A percentile compares a stretch with the other conserved stretches of the same genome.
Conservation (phyloP, 345 rosid genomes). For the Sonneratia alba region DNA sequence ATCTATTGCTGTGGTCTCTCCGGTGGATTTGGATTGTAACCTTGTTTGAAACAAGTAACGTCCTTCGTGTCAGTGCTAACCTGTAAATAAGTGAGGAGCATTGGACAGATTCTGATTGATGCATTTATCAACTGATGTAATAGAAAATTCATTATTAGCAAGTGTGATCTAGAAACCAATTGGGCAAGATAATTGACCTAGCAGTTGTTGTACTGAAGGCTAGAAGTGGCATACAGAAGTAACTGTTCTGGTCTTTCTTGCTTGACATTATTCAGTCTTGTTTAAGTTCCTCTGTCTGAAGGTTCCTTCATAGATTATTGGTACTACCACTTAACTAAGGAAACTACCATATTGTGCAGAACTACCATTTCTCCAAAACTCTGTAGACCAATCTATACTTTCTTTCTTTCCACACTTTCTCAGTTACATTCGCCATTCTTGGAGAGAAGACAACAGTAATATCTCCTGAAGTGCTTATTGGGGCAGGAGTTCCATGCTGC, state of each 20-base stretch:
- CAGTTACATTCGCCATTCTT: constrained; percentile 79
- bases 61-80: not conserved
- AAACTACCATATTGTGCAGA: not conserved
- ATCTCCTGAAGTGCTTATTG: constrained; percentile 91
- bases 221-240: not conserved
- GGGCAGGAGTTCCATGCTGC: constrained; percentile 97
- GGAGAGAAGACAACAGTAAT: constrained; percentile 98
- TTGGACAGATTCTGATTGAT: not conserved
- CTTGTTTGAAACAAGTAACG: not conserved
- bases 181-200: not conserved
- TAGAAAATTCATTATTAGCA: not conserved
- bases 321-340: not conserved
- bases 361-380: not conserved
- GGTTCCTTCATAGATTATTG: not conserved
- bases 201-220: not conserved
- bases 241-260: not conserved
- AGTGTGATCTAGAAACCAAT: not conserved
- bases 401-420: not conserved
- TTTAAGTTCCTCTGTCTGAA: not conserved
- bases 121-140: not conserved
- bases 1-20: not conserved
- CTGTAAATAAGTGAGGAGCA: not conserved
- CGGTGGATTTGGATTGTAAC: not conserved
- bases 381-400: not conserved
- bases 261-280: not conserved